phyloP scores from a whole-genome alignment of 2,329 filamentous ascomycete species.

The Arthrobotrys musiformis region DNA sequence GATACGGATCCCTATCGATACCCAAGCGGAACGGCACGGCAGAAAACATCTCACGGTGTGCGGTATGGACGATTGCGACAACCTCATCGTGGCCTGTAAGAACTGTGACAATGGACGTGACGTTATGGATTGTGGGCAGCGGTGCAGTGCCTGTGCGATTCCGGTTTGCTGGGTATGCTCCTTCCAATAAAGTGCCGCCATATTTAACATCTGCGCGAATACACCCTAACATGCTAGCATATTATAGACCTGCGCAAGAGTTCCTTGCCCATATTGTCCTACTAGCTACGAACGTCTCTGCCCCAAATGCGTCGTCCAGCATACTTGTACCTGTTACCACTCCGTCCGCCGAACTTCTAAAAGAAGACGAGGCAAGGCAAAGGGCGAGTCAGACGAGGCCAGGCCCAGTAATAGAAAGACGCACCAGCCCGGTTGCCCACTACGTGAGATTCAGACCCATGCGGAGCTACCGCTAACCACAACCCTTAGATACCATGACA shows the following conservation, averaged over 20 bases:
- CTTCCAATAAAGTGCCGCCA: background rate
- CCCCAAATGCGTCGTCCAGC: slow-evolving; percentile 39
- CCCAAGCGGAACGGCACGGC: slow-evolving; percentile 42
- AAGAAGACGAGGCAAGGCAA: slow-evolving; percentile 33
- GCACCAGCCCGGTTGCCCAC: slow-evolving; percentile 39
- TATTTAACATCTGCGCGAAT: too few species aligned
- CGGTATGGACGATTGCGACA: slow-evolving; percentile 41
- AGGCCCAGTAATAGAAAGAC: slow-evolving; percentile 49
- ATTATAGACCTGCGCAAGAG: slow-evolving; percentile 45
- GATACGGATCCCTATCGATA: slow-evolving; percentile 49
- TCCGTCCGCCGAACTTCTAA: slow-evolving; percentile 45
- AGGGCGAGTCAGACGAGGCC: slow-evolving; percentile 36
- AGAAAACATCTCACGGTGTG: slow-evolving; percentile 52
- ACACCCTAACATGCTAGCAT: slow-evolving; percentile 1
- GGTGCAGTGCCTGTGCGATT: slow-evolving; percentile 49
- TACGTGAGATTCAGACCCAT: slow-evolving; percentile 42
- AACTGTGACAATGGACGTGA: slow-evolving; percentile 51
- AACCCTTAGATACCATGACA: slow-evolving; percentile 43
- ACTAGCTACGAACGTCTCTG: slow-evolving; percentile 46
- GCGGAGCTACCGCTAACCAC: slow-evolving; percentile 41
- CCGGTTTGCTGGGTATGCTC: slow-evolving; percentile 46
- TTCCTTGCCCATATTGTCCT: slow-evolving; percentile 42
- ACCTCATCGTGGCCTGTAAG: slow-evolving; percentile 44
- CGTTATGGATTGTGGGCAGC: slow-evolving; percentile 51
- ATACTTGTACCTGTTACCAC: slow-evolving; percentile 50